These are phyloP conservation scores for Fusarium goolgardi DNA, from an alignment of 2,329 filamentous ascomycete genomes.

Conservation along the genomic window DNA sequence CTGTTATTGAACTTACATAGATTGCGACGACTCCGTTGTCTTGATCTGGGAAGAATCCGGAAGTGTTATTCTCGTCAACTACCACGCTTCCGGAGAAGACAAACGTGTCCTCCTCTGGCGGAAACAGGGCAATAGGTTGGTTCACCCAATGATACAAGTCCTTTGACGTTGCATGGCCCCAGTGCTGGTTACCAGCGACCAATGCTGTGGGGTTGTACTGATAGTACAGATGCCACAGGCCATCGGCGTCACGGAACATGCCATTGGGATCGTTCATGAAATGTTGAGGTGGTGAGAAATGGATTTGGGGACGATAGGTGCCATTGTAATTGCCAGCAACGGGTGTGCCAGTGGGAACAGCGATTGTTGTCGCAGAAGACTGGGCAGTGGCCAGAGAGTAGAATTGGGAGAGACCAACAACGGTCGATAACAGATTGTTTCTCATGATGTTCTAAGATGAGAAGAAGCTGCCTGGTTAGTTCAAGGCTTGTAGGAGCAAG, in stretches of 20 bases:
- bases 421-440: neutral
- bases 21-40: constrained; percentile 70
- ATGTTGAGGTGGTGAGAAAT: constrained; percentile 64
- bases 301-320: constrained; percentile 62
- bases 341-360: constrained; percentile 41
- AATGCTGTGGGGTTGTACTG: constrained; percentile 61
- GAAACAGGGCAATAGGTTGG: constrained; percentile 70
- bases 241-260: constrained; percentile 67
- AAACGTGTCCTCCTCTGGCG: constrained; percentile 56
- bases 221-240: constrained; percentile 73
- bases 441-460: neutral
- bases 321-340: constrained; percentile 45
- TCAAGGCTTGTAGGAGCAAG: fast-evolving
- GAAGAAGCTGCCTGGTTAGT: neutral
- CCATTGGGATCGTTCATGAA: constrained; percentile 75
- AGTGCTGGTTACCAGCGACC: constrained; percentile 70
- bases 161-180: constrained; percentile 72
- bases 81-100: constrained; percentile 68
- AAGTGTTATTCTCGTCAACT: constrained; percentile 72
- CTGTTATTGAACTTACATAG: constrained; percentile 45
- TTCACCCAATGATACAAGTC: constrained; percentile 75
- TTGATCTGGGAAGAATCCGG: constrained; percentile 71
- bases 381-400: neutral
- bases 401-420: constrained; percentile 5
- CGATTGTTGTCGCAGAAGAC: neutral